Percentiles rank a stretch among this genome's conserved stretches.
Conservation (phyloP, 179 eudicot species). For the Beta macrorhiza region DNA sequence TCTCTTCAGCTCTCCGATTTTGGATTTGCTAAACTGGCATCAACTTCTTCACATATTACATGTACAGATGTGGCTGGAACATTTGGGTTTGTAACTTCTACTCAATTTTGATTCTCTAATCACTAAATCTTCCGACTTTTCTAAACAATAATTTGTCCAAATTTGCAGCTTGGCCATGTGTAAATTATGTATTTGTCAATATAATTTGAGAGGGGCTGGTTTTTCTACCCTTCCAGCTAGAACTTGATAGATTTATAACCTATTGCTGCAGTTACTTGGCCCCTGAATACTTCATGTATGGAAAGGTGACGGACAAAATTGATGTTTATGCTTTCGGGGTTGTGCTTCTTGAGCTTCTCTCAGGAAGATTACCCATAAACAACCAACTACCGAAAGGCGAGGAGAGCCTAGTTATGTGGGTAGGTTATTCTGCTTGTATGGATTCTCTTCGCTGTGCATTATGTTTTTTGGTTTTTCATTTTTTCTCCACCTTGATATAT, state of each 20-base stretch:
- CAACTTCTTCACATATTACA: slow-evolving; percentile 48
- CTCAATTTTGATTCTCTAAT: background rate
- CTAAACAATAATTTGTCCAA: background rate
- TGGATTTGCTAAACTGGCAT: slow-evolving; percentile 77
- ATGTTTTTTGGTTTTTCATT: background rate
- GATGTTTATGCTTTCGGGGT: slow-evolving; percentile 95
- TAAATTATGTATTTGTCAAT: background rate
- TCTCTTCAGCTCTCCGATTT: slow-evolving; percentile 78
- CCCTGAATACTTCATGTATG: slow-evolving; percentile 93
- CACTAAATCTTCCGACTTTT: background rate
- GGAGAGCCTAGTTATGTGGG: slow-evolving; percentile 93
- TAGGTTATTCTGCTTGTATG: slow-evolving; percentile 34
- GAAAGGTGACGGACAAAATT: slow-evolving; percentile 70
- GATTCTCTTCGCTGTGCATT: background rate
- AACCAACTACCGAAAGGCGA: slow-evolving; percentile 67
- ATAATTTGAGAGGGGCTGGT: background rate
- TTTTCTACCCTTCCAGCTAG: background rate
- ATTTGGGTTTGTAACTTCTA: slow-evolving; percentile 58
- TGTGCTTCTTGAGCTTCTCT: slow-evolving; percentile 92
- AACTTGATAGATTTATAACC: slow-evolving; percentile 16
- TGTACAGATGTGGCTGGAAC: slow-evolving; percentile 88
- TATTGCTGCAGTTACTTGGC: slow-evolving; percentile 73
- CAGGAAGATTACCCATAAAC: slow-evolving; percentile 84
- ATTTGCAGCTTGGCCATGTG: background rate
- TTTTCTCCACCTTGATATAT: background rate